Evolutionary conservation across 2,329 filamentous ascomycete genomes (phyloP), one percentile per base, ranked within the genome.

Genomic region (Neonectria neomacrospora): DNA sequence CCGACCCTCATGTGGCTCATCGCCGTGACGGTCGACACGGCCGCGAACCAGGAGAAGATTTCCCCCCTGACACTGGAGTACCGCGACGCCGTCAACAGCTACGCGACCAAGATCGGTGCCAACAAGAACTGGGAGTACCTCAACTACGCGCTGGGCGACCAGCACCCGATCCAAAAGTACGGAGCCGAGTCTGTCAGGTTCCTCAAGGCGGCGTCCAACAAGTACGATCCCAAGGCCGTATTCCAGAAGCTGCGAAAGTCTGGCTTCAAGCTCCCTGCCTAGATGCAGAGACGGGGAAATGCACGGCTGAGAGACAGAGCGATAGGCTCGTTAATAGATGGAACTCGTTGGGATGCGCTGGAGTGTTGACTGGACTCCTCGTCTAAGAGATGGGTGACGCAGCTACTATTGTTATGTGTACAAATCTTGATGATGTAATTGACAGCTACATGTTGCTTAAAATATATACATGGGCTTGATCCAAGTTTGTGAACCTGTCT

Each of bases 61-160:
- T 68, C 74, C 2, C 74, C 70, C 5, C 60, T 76, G 32, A 71
- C 71, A 14, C 54, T 72, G 16, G 68, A 73, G 37, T 72, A 75
- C 11, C 41, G 72, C 5, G 57, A 68, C 6, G 60, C 73, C 0
- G 65, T 76, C 26, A 68, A 75, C 48, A 57, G 62, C 3, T 73
- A 73, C 12, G 69, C 76, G 11, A 64, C 63, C 8, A 52, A 74
- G 51, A 62, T 76, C 23, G 74, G 73, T 20, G 64, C 70, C 3
- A 73, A 76, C 62, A 70, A 74, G 52, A 67, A 79, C 37, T 80
- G 76, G 70, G 72, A 78, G 32, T 83, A 80, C 63, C 72, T 82
- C 42, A 83, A 84, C 70, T 83, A 84, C 54, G 80, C 81, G 1
- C 73, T 75, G 30, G 64, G 68, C 2, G 73, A 74, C 45, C 80